Evolutionary conservation across 2,329 filamentous ascomycete genomes (phyloP), one percentile per base, ranked within the genome.

Genomic region (Ophiostoma novo-ulmi): DNA sequence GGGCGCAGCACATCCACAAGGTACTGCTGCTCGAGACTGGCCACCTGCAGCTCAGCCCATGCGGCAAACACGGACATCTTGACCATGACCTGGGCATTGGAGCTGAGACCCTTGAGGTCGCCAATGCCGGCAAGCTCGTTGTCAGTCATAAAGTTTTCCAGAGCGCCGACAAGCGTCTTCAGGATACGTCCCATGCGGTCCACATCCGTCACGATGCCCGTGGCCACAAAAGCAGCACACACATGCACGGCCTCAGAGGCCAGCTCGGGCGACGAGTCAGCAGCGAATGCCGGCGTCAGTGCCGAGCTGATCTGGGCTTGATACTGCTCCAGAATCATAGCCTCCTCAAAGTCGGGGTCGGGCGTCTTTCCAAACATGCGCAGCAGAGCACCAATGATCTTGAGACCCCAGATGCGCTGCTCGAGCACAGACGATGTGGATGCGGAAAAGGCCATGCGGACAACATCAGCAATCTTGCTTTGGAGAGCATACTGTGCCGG

Each of bases 151-250:
- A 98, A 97, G 79, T 94, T 97, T 76, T 98, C 94, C 1, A 99
- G 85, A 0, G 94, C 94, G 63, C 90, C 90, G 6, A 97, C 92
- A 1, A 99, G 85, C 0, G 97, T 91, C 81, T 97, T 98, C 71
- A 99, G 85, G 69, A 99, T 99, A 71, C 95, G 90, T 31, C 95
- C 95, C 95, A 99, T 99, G n/a, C 95, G 89, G 75, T 99, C 96
- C 10, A 98, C 89, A 79, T 98, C 95, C 0, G 93, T 97, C 10
- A 99, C 95, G 70, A 99, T 98, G 17, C 95, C 95, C 0, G 94
- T 97, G 0, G 94, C 91, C 76, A 99, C 96, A 80, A 99, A 99
- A 1, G 92, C 93, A n/a, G 94, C 95, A 77, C 95, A 99, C 7
- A 99, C 95, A 76, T 97, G 97, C 74, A 99, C 92, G 20, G 96